Base-by-base conservation (phyloP, 768 basidiomycete species). In the Pleurotus salmoneostramineus region DNA sequence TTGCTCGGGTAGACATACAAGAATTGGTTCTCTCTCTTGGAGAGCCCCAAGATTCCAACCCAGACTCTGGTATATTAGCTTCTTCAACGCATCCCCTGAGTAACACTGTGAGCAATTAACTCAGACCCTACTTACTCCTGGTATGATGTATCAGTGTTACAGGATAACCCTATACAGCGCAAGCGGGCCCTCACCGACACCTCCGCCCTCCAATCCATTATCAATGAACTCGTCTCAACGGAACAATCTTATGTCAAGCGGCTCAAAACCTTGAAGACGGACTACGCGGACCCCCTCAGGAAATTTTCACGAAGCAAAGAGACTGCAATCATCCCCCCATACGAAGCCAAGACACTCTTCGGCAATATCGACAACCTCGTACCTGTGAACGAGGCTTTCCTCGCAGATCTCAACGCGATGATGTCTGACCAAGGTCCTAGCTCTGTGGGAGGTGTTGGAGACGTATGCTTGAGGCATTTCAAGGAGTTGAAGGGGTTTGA, bases 301-400 rank as follows among this genome's bases (percentile, higher is more conserved):
- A 82, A 82, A 45, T 99, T 95, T 68, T 85, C 96, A 17, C 82
- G 83, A 56, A 87, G 81, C 69, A 91, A 91, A 67, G 87, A 89
- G 59, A 95, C 91, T 0, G 85, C 90, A 36, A 92, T 99, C 64
- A 82, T 99, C 46, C 88, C 91, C 0, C 72, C 84, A 17, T 98
- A 96, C 69, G 91, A 98, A 69, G 95, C 95, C 35, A 95, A 91
- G 62, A 91, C 85, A 1, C 79, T 99, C 21, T 98, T 99, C 64
- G 93, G 92, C 56, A 98, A 99, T 72, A 82, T 98, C 51, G 95
- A 98, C 70, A 87, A 83, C 52, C 80, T 99, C 17, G 71, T 98
- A 3, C 87, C 87, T 1, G 90, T 93, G n/a, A 94, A 98, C 65
- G 89, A 93, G 65, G 84, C 86, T 0, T 95, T 98, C 68, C 74